Evolutionary conservation across 1,139 yeast genomes (phyloP).

Genomic region (Lizanozyma gosingica): DNA sequence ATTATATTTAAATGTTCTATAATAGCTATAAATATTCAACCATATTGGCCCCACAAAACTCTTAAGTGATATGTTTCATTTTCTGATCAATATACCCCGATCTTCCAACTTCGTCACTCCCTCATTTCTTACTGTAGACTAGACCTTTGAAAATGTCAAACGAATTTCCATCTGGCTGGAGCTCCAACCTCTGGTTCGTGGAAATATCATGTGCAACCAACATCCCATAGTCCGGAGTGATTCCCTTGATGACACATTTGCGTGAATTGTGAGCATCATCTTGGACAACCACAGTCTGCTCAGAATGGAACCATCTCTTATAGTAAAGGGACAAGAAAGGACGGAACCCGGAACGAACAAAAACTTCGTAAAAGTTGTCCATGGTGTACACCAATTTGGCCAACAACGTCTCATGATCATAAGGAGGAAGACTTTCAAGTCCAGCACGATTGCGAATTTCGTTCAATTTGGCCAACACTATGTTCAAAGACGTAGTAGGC

Average conservation of each 20-base stretch:
- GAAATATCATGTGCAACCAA: slow-evolving; percentile 63
- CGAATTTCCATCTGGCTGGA: slow-evolving; percentile 97
- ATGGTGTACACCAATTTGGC: slow-evolving; percentile 65
- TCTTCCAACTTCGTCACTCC: no score
- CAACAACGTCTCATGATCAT: slow-evolving; percentile 51
- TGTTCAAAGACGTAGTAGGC: slow-evolving; percentile 83
- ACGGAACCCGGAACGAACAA: slow-evolving; percentile 54
- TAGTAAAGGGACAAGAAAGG: slow-evolving; percentile 72
- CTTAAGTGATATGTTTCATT: no score
- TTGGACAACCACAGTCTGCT: slow-evolving; percentile 54
- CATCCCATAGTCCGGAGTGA: slow-evolving; percentile 77
- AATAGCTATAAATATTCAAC: no score
- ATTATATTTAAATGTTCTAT: no score
- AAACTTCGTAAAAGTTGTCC: slow-evolving; percentile 51
- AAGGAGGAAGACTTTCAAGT: slow-evolving; percentile 36
- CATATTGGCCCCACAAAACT: no score
- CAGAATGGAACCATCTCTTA: slow-evolving; percentile 74
- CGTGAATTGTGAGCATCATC: slow-evolving; percentile 34
- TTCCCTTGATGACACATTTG: slow-evolving; percentile 66
- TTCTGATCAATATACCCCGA: no score
- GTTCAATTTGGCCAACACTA: slow-evolving; percentile 56
- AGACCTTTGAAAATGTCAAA: slow-evolving; percentile 92
- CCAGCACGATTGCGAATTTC: slow-evolving; percentile 34
- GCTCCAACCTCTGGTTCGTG: slow-evolving; percentile 50
- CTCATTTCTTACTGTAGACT: slow-evolving; percentile 49